Evolutionary conservation across 1,284 basidiomycete species (phyloP), one percentile per base, ranked within the genome.

Genomic region (Cystobasidiaceae sp.): DNA sequence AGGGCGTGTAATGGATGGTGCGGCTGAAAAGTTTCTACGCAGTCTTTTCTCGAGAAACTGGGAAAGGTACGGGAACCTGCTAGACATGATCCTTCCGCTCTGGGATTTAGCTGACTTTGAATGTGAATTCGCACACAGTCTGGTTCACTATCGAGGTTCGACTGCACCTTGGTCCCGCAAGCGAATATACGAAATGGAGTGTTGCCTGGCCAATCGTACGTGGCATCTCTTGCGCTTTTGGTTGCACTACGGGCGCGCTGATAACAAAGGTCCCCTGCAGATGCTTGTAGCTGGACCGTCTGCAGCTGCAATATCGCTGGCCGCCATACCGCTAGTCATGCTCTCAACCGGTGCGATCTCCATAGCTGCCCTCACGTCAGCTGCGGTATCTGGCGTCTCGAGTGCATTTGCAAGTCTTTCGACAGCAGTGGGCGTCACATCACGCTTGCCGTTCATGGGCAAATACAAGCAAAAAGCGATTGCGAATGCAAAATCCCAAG

Each of bases 121-220:
- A 49, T 9, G 27, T 15, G 21, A 33, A n/a, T n/a, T 52, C 30
- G 5, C 6, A 25, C 17, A n/a, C 41, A 56, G 61, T 64, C 30
- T 64, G 61, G 61, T 64, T 64, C 25, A 64, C 61, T 17, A 56
- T 64, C 21, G 61, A 64, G 48, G 61, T 64, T 17, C 61, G 61
- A 19, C 21, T 64, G 44, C 61, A 64, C 19, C 51, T 56, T 23
- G 61, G 61, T 34, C 61, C 61, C 5, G 61, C 61, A 2, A 64
- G 61, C 33, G 61, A 64, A 23, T 64, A 64, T 21, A 44, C 13
- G 17, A 46, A 56, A 32, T 64, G 61, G 61, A 64, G 61, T 34
- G 61, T 64, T 34, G 61, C 61, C 21, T 64, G 61, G 61, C 61
- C 61, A 7, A 64, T 64, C 17, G 61, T 55, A 19, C 28, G 61